Base-by-base conservation (phyloP, 129 eudicot species). In the Helianthus tuberosus region DNA sequence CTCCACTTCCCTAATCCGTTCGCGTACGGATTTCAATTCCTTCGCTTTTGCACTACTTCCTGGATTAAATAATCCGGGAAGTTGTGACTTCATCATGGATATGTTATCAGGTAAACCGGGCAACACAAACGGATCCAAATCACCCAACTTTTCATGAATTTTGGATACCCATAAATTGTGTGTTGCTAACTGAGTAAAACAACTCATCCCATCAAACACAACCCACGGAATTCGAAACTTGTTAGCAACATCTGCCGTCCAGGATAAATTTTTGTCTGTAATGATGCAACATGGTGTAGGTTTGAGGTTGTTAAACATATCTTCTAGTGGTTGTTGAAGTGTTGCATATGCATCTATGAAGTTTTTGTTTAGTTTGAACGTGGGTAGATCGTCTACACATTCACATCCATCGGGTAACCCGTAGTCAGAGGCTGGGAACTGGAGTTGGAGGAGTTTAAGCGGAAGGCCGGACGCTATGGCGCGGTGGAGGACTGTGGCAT, bases 141-240 rank as follows among this genome's bases (percentile, higher is more conserved):
- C 80, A 5, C 53, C 4, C 2, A 75, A 41, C 14, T 32, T 60
- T 48, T 80, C 82, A 48, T 82, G 85, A 66, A 76, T 20, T 47
- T 72, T 73, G n/a, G 86, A 64, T 15, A 36, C 79, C 47, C 67
- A 68, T 7, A 78, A 20, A 35, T 58, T 71, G 6, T 84, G 86
- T 7, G 80, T 57, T 0, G 77, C 73, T 27, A 85, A 27, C 59
- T 75, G 86, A 17, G 91, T 68, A 15, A 86, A 86, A 66, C 89
- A 89, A 53, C 87, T 82, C 83, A 82, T 84, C 14, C 96, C 90
- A 59, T 88, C 85, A 11, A 85, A 88, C 36, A 75, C 55, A 17
- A 85, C 79, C 75, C 90, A 69, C 0, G 93, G 90, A 61, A 80
- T 64, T 5, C 58, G 66, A 52, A 77, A 75, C 75, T 72, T 80